Evolutionary conservation across 768 basidiomycete species (phyloP).

Genomic region (Termitomyces sp.): DNA sequence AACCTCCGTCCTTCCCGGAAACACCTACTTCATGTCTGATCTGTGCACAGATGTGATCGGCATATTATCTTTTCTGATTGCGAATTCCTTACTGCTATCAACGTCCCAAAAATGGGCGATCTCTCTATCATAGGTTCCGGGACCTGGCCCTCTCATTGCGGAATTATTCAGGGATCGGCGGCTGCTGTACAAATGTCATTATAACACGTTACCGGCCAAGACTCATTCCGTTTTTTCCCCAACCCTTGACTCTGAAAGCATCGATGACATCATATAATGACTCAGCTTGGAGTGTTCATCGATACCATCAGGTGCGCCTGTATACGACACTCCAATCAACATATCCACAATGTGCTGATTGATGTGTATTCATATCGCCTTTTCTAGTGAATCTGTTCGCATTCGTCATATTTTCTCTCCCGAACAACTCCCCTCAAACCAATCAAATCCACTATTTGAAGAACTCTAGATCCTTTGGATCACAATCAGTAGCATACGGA

Average conservation of each 20-base stretch:
- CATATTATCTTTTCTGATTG: neutral
- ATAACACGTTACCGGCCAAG: slow-evolving; percentile 27
- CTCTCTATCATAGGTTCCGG: neutral
- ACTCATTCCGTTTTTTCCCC: neutral
- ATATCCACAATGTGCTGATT: slow-evolving; percentile 65
- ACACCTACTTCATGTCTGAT: slow-evolving; percentile 53
- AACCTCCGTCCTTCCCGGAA: slow-evolving; percentile 43
- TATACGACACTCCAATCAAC: slow-evolving; percentile 35
- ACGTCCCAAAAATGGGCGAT: neutral
- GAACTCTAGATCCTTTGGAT: slow-evolving; percentile 36
- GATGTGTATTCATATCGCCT: slow-evolving; percentile 29
- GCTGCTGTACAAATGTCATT: slow-evolving; percentile 52
- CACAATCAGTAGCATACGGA: slow-evolving; percentile 43
- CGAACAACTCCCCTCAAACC: slow-evolving; percentile 46
- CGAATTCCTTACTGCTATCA: neutral
- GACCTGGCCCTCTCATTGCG: slow-evolving; percentile 8
- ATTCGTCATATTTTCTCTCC: neutral
- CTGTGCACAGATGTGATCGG: slow-evolving; percentile 32
- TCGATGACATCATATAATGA: neutral
- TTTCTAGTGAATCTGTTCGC: neutral
- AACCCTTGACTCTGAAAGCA: neutral
- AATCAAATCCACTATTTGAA: slow-evolving; percentile 47
- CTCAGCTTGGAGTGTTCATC: slow-evolving; percentile 59
- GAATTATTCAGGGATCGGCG: slow-evolving; percentile 49
- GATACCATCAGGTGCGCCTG: slow-evolving; percentile 62